Evolutionary conservation across 495 filamentous ascomycete genomes (phyloP).

Genomic region (Daldinia decipiens): DNA sequence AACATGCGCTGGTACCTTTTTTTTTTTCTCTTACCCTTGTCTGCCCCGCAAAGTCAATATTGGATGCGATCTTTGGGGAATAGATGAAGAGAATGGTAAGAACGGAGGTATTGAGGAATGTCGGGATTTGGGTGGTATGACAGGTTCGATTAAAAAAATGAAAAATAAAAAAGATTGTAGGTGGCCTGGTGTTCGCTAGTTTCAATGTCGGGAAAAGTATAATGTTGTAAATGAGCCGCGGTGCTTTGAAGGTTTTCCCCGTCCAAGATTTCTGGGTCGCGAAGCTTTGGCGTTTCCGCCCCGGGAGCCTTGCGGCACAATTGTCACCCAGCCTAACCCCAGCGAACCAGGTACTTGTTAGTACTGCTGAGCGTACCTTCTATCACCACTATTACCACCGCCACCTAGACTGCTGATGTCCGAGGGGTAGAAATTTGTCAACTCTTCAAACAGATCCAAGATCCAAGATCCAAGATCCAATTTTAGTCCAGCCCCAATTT

Average conservation of each 20-base stretch:
- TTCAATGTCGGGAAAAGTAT: conserved; percentile 6
- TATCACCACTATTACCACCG: conserved; percentile 27
- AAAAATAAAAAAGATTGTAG: conserved; percentile 9
- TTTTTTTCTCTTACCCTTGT: conserved; percentile 15
- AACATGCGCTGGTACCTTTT: conserved; percentile 21
- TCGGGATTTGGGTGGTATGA: conserved; percentile 15
- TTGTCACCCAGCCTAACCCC: conserved; percentile 1
- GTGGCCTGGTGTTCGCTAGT: conserved; percentile 2
- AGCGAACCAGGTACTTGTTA: not conserved
- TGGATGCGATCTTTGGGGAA: conserved; percentile 14
- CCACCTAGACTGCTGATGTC: conserved; percentile 9
- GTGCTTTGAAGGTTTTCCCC: conserved; percentile 21
- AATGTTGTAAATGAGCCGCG: conserved; percentile 16
- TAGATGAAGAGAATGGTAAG: not conserved
- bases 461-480: not conserved
- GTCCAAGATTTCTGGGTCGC: conserved; percentile 41
- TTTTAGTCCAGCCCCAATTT: conserved; percentile 1
- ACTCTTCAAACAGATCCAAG: no score
- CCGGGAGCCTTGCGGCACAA: conserved; percentile 33
- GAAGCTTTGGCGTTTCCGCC: conserved; percentile 31
- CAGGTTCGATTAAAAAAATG: not conserved
- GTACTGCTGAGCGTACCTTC: conserved; percentile 9
- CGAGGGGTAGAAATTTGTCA: conserved; percentile 6
- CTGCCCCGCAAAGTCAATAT: conserved; percentile 36
- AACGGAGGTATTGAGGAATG: not conserved